These are phyloP conservation scores for Phytophthora tentaculata DNA, from an alignment of 352 stramenopile species.

Conservation along the genomic window DNA sequence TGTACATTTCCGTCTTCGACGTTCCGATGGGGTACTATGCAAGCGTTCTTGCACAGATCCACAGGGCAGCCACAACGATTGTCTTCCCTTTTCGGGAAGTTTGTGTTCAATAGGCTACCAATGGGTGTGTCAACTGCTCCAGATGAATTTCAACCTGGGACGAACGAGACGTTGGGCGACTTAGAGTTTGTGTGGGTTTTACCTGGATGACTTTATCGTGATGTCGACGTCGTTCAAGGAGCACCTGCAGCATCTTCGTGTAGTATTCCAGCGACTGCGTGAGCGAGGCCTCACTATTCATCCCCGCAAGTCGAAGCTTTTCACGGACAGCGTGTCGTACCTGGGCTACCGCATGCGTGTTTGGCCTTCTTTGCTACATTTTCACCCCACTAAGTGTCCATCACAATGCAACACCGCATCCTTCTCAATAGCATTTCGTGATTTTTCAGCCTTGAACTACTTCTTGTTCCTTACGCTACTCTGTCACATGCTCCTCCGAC, in stretches of 20 bases:
- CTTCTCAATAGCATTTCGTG: no score
- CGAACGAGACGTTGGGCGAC: conserved; percentile 3
- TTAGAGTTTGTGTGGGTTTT: background rate
- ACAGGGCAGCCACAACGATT: background rate
- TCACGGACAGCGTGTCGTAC: background rate
- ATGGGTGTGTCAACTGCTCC: conserved; percentile 2
- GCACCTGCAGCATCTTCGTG: conserved; percentile 1
- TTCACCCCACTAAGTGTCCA: no score
- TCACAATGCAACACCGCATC: no score
- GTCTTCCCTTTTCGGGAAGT: conserved; percentile 1
- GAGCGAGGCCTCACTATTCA: conserved; percentile 3
- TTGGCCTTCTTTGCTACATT: no score
- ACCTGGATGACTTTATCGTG: conserved; percentile 9
- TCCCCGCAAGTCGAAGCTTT: background rate
- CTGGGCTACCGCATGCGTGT: background rate
- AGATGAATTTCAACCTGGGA: conserved; percentile 8
- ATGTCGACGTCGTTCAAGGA: conserved; percentile 4
- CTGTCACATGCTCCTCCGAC: no score
- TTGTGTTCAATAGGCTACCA: conserved; percentile 1
- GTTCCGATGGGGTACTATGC: conserved; percentile 7
- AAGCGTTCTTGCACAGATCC: background rate
- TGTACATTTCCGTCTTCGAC: conserved; percentile 6
- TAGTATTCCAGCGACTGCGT: conserved; percentile 3
- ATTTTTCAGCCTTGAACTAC: no score
- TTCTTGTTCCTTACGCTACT: no score